A percentile compares a stretch with the other conserved stretches of the same genome.
Conservation (phyloP, 2,329 filamentous ascomycete species). For the Fonsecaea multimorphosa region DNA sequence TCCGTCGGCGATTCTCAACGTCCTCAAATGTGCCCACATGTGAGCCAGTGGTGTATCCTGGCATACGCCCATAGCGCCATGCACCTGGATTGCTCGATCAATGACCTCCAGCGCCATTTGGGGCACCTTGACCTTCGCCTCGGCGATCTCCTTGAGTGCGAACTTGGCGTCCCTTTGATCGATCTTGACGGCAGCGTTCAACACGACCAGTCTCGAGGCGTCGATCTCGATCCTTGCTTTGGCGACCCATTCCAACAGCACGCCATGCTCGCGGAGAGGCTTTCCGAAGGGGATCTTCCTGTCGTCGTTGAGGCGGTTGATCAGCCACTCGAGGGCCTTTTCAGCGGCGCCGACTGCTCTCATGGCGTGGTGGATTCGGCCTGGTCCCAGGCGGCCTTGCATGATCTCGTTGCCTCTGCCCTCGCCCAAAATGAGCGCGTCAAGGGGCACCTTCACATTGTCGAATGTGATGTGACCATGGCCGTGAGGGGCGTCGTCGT, state of each 20-base stretch:
- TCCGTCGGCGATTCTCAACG: constrained; percentile 85
- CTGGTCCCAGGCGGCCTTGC: constrained; percentile 92
- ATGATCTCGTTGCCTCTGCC: constrained; percentile 98
- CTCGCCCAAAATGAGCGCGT: constrained; percentile 86
- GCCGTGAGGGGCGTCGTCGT: constrained; percentile 95
- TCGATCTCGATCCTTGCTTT: constrained; percentile 93
- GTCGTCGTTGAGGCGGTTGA: constrained; percentile 91
- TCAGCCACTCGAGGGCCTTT: constrained; percentile 89
- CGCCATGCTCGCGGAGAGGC: constrained; percentile 83
- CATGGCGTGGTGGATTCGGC: constrained; percentile 98
- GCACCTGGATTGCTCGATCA: constrained; percentile 91
- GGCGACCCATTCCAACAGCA: constrained; percentile 94
- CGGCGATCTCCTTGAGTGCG: constrained; percentile 88
- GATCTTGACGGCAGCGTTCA: constrained; percentile 95
- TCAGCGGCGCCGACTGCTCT: constrained; percentile 90
- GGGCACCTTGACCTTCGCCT: constrained; percentile 92
- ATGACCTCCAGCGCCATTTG: constrained; percentile 84
- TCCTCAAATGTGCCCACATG: constrained; percentile 76
- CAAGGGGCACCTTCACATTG: constrained; percentile 82
- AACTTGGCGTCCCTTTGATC: constrained; percentile 87
- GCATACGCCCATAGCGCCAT: constrained; percentile 86
- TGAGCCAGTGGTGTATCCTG: constrained; percentile 91
- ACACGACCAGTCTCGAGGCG: constrained; percentile 82
- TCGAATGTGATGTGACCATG: constrained; percentile 91
- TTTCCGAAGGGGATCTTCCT: constrained; percentile 91